These are phyloP conservation scores for Avena sativa DNA, from an alignment of 176 grass and related monocot genomes.

Conservation along the genomic window DNA sequence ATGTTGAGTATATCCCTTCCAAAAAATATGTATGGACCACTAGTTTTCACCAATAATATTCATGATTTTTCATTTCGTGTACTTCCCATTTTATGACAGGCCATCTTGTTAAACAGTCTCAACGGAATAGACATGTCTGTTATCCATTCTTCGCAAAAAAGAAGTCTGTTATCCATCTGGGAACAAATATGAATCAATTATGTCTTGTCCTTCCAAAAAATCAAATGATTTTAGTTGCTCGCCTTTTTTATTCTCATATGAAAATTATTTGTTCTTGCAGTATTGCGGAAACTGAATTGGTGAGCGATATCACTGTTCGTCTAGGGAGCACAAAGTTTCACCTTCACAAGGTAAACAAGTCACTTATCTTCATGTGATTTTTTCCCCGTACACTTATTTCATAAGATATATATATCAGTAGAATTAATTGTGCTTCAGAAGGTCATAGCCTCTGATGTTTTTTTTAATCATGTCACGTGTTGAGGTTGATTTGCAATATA, in stretches of 20 bases:
- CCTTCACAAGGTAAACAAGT: conserved; percentile 87
- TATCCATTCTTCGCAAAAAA: background rate
- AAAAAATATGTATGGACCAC: background rate
- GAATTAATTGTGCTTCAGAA: background rate
- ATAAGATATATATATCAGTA: background rate
- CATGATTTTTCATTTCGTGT: conserved; percentile 20
- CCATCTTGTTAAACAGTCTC: background rate
- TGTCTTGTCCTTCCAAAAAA: background rate
- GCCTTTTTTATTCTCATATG: background rate
- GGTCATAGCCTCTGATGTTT: background rate
- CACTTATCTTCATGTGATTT: conserved; percentile 5
- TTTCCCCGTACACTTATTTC: background rate
- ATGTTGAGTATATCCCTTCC: background rate
- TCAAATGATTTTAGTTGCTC: conserved; percentile 1
- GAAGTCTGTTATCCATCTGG: background rate
- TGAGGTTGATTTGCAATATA: background rate
- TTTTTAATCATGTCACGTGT: no score
- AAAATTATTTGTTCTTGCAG: conserved; percentile 63
- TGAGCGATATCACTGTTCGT: conserved; percentile 73
- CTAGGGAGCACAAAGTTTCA: conserved; percentile 81
- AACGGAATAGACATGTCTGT: background rate
- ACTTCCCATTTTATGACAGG: background rate
- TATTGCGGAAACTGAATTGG: conserved; percentile 69
- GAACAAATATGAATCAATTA: background rate
- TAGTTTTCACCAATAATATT: background rate